A percentile compares a stretch with the other conserved stretches of the same genome.
Conservation (phyloP, 139 green algal species). For the Trebouxia sp. region DNA sequence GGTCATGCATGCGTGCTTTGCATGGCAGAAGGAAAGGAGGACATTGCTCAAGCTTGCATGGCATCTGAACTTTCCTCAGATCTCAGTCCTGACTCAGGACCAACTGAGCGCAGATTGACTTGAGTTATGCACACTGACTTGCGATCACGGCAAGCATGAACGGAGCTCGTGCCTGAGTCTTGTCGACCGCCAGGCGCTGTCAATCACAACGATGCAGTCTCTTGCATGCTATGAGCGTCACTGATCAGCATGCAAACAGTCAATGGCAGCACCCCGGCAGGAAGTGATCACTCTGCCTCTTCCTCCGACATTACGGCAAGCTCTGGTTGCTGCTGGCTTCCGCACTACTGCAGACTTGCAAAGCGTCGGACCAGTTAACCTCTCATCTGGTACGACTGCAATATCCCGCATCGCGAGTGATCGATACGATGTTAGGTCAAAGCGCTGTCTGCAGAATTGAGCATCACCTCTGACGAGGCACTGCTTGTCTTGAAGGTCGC, state of each 20-base stretch:
- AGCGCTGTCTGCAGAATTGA: neutral
- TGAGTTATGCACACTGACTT: too few species aligned
- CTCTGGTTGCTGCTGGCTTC: constrained; percentile 42
- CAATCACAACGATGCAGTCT: neutral
- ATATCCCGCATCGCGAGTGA: too few species aligned
- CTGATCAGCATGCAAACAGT: neutral
- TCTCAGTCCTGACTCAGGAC: too few species aligned
- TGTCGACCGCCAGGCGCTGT: neutral
- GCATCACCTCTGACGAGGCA: neutral
- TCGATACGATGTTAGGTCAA: too few species aligned
- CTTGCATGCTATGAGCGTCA: neutral
- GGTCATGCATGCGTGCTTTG: too few species aligned
- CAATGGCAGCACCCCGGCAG: neutral
- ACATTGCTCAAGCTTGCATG: too few species aligned
- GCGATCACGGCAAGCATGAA: too few species aligned
- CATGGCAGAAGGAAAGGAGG: too few species aligned
- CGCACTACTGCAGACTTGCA: constrained; percentile 43
- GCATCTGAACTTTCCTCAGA: too few species aligned
- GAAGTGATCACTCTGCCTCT: constrained; percentile 34
- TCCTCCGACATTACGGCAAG: constrained; percentile 38
- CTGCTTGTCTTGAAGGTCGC: neutral
- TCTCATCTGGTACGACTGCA: constrained; percentile 41
- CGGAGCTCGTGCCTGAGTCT: too few species aligned
- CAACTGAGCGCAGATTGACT: too few species aligned
- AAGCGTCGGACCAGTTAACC: constrained; percentile 36